Percentiles rank a stretch among this genome's conserved stretches.
These are phyloP conservation scores for Apiosordaria backusii DNA, from an alignment of 495 filamentous ascomycete species.

Conservation along the genomic window DNA sequence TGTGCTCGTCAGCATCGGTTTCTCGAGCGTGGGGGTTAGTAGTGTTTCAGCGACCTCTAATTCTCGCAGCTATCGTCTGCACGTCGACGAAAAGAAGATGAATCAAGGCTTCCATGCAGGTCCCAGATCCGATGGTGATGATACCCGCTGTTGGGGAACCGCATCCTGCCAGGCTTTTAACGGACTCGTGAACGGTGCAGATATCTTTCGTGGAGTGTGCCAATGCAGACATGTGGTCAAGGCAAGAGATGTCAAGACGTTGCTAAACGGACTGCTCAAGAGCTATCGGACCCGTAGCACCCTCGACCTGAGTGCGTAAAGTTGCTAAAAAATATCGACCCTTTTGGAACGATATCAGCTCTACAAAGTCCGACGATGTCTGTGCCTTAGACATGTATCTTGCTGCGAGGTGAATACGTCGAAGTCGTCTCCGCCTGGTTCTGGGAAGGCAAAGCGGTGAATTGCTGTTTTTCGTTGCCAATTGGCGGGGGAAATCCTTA, in stretches of 20 bases:
- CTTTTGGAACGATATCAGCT: too few species aligned
- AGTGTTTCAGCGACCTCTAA: background rate
- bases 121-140: background rate
- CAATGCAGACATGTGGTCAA: background rate
- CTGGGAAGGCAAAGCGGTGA: too few species aligned
- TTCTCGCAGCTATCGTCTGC: conserved; percentile 1
- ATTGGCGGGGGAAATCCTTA: too few species aligned
- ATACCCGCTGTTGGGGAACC: background rate
- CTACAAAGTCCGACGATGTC: too few species aligned
- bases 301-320: too few species aligned
- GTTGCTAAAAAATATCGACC: too few species aligned
- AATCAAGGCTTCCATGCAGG: conserved; percentile 1
- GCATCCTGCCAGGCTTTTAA: background rate
- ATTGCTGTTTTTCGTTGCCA: too few species aligned
- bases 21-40: background rate
- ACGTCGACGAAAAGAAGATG: conserved; percentile 4
- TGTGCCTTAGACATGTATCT: too few species aligned
- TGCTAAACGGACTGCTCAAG: background rate
- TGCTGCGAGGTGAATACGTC: too few species aligned
- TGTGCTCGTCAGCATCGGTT: background rate
- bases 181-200: background rate
- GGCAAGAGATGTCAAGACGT: background rate
- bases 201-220: background rate
- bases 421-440: too few species aligned
- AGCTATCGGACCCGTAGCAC: background rate